Evolutionary conservation across 305 asterid species (phyloP), one percentile per base, ranked within the genome.

Genomic region (Fraxinus platypoda): DNA sequence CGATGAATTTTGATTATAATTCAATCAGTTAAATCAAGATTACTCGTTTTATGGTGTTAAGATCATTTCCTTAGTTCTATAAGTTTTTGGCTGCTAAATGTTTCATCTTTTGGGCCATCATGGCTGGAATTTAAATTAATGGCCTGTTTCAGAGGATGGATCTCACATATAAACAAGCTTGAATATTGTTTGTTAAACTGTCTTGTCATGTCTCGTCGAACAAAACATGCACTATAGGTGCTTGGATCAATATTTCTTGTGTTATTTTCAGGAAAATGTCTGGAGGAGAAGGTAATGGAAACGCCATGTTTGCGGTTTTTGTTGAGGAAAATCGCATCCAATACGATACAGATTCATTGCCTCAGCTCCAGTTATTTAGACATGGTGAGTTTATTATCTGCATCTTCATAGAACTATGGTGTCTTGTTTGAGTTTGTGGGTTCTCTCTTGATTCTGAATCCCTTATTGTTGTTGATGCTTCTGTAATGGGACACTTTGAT

Each of bases 311-410:
- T 83, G 88, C 92, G 3, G 87, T 87, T 43, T 88, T 81, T 13
- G 77, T 84, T 35, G 93, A 87, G 87, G 92, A 86, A 43, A 89
- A 86, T 83, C 83, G 77, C 11, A 79, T 83, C 30, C 91, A 86
- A 54, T 87, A 86, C 59, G 86, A 88, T 62, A 88, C 81, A 74
- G 78, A 59, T 81, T 25, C 91, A 70, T 64, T 90, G 85, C 94
- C 95, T 76, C 94, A 92, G 87, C 89, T 92, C 11, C 92, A 89
- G 82, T 84, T 90, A 78, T 92, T 90, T 81, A 90, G 91, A 30
- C 90, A 90, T 76, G 87, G 95, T 92, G 86, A 85, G 92, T 81
- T 25, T 73, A 70, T 74, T 75, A 2, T 71, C n/a, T 25, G 81
- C 75, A 41, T 80, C 46, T 84, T 81, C 33, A 81, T 28, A 80